Evolutionary conservation across 345 rosid genomes (phyloP), one percentile per base, ranked within the genome.

Genomic region (Punica granatum): DNA sequence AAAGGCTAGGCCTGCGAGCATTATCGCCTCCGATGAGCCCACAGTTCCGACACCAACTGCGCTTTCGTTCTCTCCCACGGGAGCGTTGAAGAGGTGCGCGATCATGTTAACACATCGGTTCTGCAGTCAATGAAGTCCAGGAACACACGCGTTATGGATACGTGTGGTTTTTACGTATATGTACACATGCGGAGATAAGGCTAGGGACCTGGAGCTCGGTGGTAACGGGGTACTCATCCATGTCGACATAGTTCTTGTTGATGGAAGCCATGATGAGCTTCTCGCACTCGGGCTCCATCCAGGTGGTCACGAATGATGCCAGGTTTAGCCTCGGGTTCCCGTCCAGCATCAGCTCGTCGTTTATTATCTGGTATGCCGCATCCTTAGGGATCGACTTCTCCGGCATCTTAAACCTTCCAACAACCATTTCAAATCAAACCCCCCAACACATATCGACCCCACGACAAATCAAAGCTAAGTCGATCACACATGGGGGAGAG

Each of bases 211-310:
- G 85, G 67, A 82, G 85, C 74, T 82, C 85, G 15, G 83, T 82
- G 68, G 85, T 82, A 6, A 82, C 81, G 23, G 83, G 85, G 74
- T 79, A 82, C 56, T 79, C 81, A 33, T 79, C 85, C 85, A 82
- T 82, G 32, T 72, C 75, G 31, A 72, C 70, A 25, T 72, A 72
- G 59, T 66, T 72, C 70, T 72, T 66, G 75, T 82, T 82, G 36
- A 82, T 67, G 36, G 85, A 35, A 59, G 81, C 81, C 81, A 82
- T 79, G 35, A 82, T 82, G 64, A 82, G 83, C 79, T 77, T 79
- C 42, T 82, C 83, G 14, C 85, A 82, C 75, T 82, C 85, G 6
- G 83, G 83, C 73, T 79, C 85, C 85, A 82, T 82, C 83, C 85
- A 82, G 8, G 85, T 82, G 10, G 83, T 79, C 41, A 82, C 85